Conservation (phyloP, 352 stramenopile species). For the Plasmopara muralis region DNA sequence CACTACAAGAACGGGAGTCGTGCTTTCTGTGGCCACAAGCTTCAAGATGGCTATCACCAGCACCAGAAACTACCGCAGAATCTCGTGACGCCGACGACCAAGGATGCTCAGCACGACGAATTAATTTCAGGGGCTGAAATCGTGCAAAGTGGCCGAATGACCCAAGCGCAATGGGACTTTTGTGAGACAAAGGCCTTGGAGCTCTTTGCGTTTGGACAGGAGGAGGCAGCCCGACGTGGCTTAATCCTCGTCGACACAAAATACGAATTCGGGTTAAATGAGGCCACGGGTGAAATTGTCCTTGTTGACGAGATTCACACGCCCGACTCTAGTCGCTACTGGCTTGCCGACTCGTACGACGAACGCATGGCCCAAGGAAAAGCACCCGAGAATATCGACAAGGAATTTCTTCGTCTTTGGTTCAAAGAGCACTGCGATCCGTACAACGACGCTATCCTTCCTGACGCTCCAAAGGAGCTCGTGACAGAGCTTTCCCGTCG, state of each 20-base stretch:
- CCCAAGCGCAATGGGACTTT: slow-evolving; percentile 94
- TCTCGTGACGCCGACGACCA: slow-evolving; percentile 98
- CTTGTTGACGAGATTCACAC: slow-evolving; percentile 99
- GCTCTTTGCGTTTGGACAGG: slow-evolving; percentile 90
- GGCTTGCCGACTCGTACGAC: slow-evolving; percentile 88
- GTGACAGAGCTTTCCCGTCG: slow-evolving; percentile 93
- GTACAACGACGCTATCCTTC: slow-evolving; percentile 94
- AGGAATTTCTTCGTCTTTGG: slow-evolving; percentile 99
- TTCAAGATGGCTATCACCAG: slow-evolving; percentile 93
- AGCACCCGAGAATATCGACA: slow-evolving; percentile 99
- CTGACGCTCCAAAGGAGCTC: slow-evolving; percentile 93
- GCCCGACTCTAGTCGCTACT: slow-evolving; percentile 96
- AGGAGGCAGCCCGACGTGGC: slow-evolving; percentile 86
- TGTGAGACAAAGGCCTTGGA: slow-evolving; percentile 90
- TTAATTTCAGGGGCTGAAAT: slow-evolving; percentile 95
- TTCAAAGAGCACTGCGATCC: slow-evolving; percentile 97
- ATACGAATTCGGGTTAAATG: slow-evolving; percentile 81
- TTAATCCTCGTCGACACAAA: slow-evolving; percentile 99
- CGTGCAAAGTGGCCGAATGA: slow-evolving; percentile 92
- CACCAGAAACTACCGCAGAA: slow-evolving; percentile 95
- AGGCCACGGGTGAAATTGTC: slow-evolving; percentile 87
- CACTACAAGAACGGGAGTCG: slow-evolving; percentile 95
- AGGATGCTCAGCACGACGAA: slow-evolving; percentile 96
- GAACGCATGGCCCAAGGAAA: slow-evolving; percentile 76
- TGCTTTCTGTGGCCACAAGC: slow-evolving; percentile 95